Evolutionary conservation across 139 green algal species (phyloP).

Genomic region (Haematococcus sp.): DNA sequence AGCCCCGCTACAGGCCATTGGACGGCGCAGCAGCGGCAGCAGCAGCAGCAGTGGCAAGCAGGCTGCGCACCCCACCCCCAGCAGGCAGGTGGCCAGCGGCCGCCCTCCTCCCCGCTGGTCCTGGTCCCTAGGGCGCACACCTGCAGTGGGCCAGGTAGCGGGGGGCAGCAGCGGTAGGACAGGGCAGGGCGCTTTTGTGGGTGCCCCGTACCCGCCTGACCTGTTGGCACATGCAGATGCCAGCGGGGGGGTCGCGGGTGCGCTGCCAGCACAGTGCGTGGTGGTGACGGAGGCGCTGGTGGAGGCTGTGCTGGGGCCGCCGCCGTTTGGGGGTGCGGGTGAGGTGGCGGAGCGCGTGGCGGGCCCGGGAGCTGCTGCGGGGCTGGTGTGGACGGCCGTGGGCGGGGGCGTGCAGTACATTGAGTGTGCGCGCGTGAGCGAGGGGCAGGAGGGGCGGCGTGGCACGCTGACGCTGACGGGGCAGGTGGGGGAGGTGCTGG

Average conservation of each 20-base stretch:
- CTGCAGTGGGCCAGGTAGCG: neutral
- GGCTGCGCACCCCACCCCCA: too few relatives aligned
- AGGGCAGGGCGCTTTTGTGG: neutral
- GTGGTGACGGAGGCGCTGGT: slow-evolving; percentile 62
- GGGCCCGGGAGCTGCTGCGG: slow-evolving; percentile 61
- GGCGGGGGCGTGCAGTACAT: slow-evolving; percentile 75
- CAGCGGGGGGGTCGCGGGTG: neutral
- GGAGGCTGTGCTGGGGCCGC: slow-evolving; percentile 66
- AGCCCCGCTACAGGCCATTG: too few relatives aligned
- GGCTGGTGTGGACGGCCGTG: slow-evolving; percentile 75
- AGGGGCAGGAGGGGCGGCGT: slow-evolving; percentile 14
- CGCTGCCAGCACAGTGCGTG: slow-evolving; percentile 14
- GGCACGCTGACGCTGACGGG: slow-evolving; percentile 71
- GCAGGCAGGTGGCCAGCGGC: too few relatives aligned
- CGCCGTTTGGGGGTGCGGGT: slow-evolving; percentile 29
- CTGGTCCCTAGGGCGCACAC: too few relatives aligned
- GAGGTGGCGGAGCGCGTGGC: slow-evolving; percentile 44
- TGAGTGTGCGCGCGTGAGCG: slow-evolving; percentile 53
- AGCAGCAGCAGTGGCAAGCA: neutral
- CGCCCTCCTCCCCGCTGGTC: too few relatives aligned
- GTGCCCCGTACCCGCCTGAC: slow-evolving; percentile 29
- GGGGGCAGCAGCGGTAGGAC: neutral
- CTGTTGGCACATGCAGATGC: slow-evolving; percentile 3
- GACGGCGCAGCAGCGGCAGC: neutral
- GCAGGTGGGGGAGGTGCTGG: slow-evolving; percentile 76